phyloP scores from a whole-genome alignment of 2,329 filamentous ascomycete species.

The Fusarium piperis region DNA sequence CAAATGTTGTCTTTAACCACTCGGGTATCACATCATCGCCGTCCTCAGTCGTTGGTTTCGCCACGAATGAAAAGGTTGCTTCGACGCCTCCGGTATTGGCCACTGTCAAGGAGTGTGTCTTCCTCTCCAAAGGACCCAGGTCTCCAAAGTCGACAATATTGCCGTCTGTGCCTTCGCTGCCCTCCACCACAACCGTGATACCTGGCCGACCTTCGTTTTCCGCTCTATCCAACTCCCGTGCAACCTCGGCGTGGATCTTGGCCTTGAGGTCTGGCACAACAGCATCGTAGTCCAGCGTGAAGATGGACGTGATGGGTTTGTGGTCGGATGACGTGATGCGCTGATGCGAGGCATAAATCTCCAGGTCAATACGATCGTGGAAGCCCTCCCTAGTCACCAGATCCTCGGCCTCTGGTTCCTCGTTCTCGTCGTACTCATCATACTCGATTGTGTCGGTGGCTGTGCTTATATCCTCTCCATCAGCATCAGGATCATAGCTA shows the following conservation, averaged over 20 bases:
- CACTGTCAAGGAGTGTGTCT: slow-evolving; percentile 77
- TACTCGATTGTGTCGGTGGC: slow-evolving; percentile 61
- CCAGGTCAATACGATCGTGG: slow-evolving; percentile 63
- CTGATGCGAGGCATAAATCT: slow-evolving; percentile 87
- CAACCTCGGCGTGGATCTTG: slow-evolving; percentile 85
- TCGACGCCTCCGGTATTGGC: slow-evolving; percentile 90
- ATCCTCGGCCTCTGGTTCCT: slow-evolving; percentile 56
- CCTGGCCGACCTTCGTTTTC: slow-evolving; percentile 90
- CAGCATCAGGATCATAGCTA: slow-evolving; percentile 87
- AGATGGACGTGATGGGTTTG: slow-evolving; percentile 87
- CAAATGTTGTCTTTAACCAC: slow-evolving; percentile 79
- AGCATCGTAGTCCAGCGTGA: slow-evolving; percentile 85
- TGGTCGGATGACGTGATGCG: slow-evolving; percentile 92
- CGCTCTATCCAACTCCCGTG: slow-evolving; percentile 84
- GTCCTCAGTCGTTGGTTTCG: slow-evolving; percentile 67
- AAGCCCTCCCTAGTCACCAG: slow-evolving; percentile 68
- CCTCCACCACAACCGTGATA: slow-evolving; percentile 84
- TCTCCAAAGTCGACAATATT: slow-evolving; percentile 80
- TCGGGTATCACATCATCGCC: slow-evolving; percentile 55
- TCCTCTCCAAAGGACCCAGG: slow-evolving; percentile 73
- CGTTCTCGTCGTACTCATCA: slow-evolving; percentile 65
- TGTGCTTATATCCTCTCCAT: slow-evolving; percentile 59
- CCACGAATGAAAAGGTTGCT: slow-evolving; percentile 83
- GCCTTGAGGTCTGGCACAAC: slow-evolving; percentile 87
- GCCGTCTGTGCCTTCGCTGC: slow-evolving; percentile 54